Base-by-base conservation (phyloP, 2,329 filamentous ascomycete species). In the Diaporthe citri region DNA sequence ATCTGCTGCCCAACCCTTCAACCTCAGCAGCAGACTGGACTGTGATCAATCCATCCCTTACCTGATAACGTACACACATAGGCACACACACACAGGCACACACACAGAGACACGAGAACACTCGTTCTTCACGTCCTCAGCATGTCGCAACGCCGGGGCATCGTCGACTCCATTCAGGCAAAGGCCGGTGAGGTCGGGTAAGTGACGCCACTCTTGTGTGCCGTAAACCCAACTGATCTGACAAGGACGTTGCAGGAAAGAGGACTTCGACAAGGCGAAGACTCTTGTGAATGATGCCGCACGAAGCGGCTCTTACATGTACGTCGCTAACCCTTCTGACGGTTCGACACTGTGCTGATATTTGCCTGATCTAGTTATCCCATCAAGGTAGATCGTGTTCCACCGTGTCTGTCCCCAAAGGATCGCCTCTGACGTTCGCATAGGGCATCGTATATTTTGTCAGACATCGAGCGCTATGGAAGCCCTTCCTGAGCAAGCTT, bases 241-340 rank as follows among this genome's bases (percentile, higher is more conserved):
- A 80, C 71, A 22, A 71, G 76, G n/a, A 56, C 60, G 12, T 25
- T 39, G 55, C 77, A 92, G 90, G 57, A 87, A 90, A 77, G 92
- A 96, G 78, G 96, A 98, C 81, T 92, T 92, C 74, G 88, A 90
- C 76, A 91, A 92, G 77, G 90, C 94, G 73, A 91, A 87, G 78
- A 84, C 84, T 22, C 86, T 95, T 51, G 88, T 94, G 56, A 85
- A 88, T 55, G 91, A 95, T 80, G 94, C 95, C 43, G 90, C 92
- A 70, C 91, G 88, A 79, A 97, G 95, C 77, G 91, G 92, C 67
- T 91, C 95, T 34, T 98, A 97, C 82, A 84, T 97, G 77, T 98
- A 98, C 84, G 74, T 71, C 20, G 17, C 22, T 25, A 8, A 28
- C 28, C 39, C 22, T 22, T 39, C 7, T 15, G 43, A 48, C 28